Evolutionary conservation across 2,329 filamentous ascomycete genomes (phyloP).

Genomic region (Xylaria sp.): DNA sequence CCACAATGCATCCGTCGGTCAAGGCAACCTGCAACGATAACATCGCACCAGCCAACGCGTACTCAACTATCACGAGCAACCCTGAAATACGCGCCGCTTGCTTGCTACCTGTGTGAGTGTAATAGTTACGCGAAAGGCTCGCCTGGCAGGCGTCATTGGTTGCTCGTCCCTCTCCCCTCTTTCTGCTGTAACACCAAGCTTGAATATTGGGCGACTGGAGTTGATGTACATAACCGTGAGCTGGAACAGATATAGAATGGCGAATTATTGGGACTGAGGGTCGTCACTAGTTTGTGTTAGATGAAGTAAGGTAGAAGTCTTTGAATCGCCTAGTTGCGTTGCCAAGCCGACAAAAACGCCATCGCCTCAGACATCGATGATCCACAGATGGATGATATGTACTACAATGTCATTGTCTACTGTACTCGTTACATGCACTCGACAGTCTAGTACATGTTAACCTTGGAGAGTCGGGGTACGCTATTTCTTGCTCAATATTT

Average conservation of each 20-base stretch:
- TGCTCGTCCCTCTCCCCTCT: conserved; percentile 17
- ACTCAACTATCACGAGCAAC: conserved; percentile 10
- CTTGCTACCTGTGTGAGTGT: conserved; percentile 8
- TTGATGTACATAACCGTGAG: conserved; percentile 13
- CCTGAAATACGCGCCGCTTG: conserved; percentile 13
- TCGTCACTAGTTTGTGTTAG: conserved; percentile 16
- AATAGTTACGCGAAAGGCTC: conserved; percentile 11
- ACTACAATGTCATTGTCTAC: conserved; percentile 43
- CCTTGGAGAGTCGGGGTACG: conserved; percentile 40
- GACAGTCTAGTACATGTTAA: conserved; percentile 36
- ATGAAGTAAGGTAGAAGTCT: conserved; percentile 4
- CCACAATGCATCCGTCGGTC: background rate
- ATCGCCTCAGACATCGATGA: conserved; percentile 44
- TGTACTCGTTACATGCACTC: conserved; percentile 34
- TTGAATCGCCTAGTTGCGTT: conserved; percentile 19
- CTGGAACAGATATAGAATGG: conserved; percentile 25
- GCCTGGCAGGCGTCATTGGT: conserved; percentile 19
- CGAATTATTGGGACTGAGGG: background rate
- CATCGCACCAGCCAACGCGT: conserved; percentile 27
- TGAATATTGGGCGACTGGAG: conserved; percentile 16
- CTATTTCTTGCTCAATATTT: conserved; percentile 39
- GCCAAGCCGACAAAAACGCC: conserved; percentile 27
- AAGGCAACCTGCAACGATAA: conserved; percentile 15
- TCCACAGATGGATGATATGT: conserved; percentile 50
- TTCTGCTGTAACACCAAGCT: conserved; percentile 5